These are phyloP conservation scores for Aspergillus amoenus DNA, from an alignment of 2,329 filamentous ascomycete genomes.

Conservation along the genomic window DNA sequence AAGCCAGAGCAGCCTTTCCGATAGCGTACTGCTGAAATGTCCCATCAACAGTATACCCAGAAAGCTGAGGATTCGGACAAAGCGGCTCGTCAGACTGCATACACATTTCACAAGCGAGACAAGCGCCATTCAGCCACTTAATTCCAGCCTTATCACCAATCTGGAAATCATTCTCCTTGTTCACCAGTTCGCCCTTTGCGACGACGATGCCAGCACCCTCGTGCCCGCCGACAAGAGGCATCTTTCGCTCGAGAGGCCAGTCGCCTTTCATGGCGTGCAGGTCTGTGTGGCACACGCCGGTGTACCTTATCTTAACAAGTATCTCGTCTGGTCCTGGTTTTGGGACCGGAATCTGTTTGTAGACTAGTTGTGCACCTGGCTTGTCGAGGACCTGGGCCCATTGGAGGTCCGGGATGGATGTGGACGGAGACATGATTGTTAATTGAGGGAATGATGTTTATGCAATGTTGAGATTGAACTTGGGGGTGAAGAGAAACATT, in stretches of 20 bases:
- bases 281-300: conserved; percentile 89
- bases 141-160: conserved; percentile 85
- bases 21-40: conserved; percentile 91
- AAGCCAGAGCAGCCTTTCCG: conserved; percentile 81
- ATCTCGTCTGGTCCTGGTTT: conserved; percentile 86
- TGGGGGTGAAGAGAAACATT: neutral
- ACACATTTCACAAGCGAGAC: conserved; percentile 81
- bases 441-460: neutral
- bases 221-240: conserved; percentile 81
- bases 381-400: conserved; percentile 90
- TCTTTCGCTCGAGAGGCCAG: conserved; percentile 81
- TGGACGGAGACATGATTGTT: conserved; percentile 4
- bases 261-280: conserved; percentile 80
- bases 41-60: conserved; percentile 90
- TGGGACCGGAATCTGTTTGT: conserved; percentile 68
- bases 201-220: conserved; percentile 82
- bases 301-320: conserved; percentile 86
- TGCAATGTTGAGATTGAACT: neutral
- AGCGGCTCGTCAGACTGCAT: conserved; percentile 77
- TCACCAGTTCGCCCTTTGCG: conserved; percentile 72
- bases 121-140: conserved; percentile 90
- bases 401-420: conserved; percentile 72
- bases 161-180: conserved; percentile 68
- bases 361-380: conserved; percentile 65
- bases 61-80: conserved; percentile 71